Percentiles rank a stretch among this genome's conserved stretches.
Conservation (phyloP, 2,329 filamentous ascomycete species). For the Colletotrichum cordylinicola region DNA sequence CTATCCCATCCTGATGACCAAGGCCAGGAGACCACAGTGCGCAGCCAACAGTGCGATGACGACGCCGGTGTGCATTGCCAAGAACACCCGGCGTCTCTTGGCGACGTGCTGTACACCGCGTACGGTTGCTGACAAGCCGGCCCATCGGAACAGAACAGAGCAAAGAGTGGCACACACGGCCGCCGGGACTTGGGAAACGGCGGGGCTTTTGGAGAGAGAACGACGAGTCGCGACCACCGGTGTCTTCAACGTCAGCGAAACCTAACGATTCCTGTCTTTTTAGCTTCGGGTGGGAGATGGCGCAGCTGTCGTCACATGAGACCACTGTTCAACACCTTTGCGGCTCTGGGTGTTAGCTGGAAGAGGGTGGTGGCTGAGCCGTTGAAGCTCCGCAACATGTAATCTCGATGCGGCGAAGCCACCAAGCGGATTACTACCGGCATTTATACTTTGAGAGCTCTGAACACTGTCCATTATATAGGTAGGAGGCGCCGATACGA, state of each 20-base stretch:
- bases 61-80: conserved; percentile 10
- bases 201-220: background rate
- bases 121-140: background rate
- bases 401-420: background rate
- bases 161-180: background rate
- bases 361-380: background rate
- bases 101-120: background rate
- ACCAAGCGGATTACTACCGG: background rate
- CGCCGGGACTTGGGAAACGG: background rate
- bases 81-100: conserved; percentile 5
- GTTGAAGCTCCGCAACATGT: background rate
- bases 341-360: background rate
- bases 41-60: conserved; percentile 1
- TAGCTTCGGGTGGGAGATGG: background rate
- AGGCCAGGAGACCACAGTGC: background rate
- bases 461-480: background rate
- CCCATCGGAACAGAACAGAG: background rate
- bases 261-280: background rate
- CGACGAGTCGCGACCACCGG: background rate
- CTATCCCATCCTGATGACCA: background rate
- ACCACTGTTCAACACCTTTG: background rate
- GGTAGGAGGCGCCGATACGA: background rate
- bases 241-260: background rate
- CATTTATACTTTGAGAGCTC: background rate
- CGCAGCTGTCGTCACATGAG: background rate